phyloP scores from a whole-genome alignment of 2,329 filamentous ascomycete genomes.

The Mariannaea sp. region DNA sequence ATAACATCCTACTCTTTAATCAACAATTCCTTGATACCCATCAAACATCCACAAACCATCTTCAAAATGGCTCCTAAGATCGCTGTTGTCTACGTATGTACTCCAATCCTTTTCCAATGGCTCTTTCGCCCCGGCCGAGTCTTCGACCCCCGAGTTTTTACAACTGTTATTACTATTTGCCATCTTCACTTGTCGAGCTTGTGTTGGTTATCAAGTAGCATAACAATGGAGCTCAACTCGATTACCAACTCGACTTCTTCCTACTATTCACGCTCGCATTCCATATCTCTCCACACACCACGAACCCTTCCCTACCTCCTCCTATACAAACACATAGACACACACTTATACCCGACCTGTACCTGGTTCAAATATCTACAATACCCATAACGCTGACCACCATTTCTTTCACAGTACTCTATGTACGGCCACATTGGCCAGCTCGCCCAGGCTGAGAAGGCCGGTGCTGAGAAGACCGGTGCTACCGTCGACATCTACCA shows the following conservation, averaged over 20 bases:
- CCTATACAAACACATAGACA: no score
- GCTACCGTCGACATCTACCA: slow-evolving; percentile 83
- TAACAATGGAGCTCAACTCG: neutral
- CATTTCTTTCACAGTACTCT: slow-evolving; percentile 67
- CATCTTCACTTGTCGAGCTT: no score
- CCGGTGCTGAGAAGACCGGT: slow-evolving; percentile 85
- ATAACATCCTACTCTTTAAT: slow-evolving; percentile 2
- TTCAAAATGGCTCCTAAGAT: slow-evolving; percentile 84
- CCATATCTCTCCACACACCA: no score
- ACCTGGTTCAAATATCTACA: neutral
- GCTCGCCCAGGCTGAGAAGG: slow-evolving; percentile 88
- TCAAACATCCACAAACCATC: slow-evolving; percentile 17
- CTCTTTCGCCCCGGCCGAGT: slow-evolving; percentile 2
- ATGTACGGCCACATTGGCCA: slow-evolving; percentile 90
- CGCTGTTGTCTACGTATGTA: slow-evolving; percentile 84
- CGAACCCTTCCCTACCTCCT: neutral
- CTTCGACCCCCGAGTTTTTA: slow-evolving; percentile 6
- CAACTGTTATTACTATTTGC: neutral
- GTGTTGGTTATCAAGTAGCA: no score
- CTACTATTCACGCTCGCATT: no score
- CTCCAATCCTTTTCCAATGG: slow-evolving; percentile 11
- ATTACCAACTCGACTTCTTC: no score
- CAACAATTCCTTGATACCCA: neutral
- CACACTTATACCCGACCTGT: neutral
- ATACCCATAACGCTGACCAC: neutral